Conservation (phyloP, 1,284 basidiomycete genomes). For the Cutaneotrichosporon mucoides region DNA sequence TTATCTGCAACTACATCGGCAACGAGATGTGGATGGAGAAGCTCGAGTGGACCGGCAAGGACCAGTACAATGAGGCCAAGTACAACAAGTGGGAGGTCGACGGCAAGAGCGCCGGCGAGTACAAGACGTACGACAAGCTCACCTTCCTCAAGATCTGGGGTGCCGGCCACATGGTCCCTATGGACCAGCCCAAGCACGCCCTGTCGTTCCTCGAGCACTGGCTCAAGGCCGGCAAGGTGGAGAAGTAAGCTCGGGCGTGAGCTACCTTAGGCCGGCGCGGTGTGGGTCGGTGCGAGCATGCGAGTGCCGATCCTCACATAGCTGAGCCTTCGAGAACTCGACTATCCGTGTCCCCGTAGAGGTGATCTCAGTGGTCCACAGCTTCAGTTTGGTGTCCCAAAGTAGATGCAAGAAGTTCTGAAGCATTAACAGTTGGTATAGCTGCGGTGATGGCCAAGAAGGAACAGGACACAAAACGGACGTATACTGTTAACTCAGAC, state of each 20-base stretch:
- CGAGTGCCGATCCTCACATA: too few species aligned
- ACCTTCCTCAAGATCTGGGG: constrained; percentile 49
- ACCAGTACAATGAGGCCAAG: constrained; percentile 51
- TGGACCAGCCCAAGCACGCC: constrained; percentile 49
- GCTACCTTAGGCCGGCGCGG: too few species aligned
- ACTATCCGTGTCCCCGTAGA: too few species aligned
- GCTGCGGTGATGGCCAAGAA: too few species aligned
- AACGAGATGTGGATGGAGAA: constrained; percentile 62
- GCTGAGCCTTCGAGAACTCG: too few species aligned
- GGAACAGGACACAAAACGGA: too few species aligned
- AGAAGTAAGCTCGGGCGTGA: not conserved
- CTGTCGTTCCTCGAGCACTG: constrained; percentile 47
- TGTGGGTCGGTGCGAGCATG: too few species aligned
- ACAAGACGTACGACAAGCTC: constrained; percentile 58
- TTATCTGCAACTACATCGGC: constrained; percentile 64
- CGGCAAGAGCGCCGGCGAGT: constrained; percentile 54
- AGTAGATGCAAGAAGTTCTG: too few species aligned
- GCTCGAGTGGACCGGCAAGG: constrained; percentile 63
- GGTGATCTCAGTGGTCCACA: too few species aligned
- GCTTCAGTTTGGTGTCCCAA: too few species aligned
- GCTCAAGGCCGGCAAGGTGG: constrained; percentile 30
- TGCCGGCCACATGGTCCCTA: constrained; percentile 50
- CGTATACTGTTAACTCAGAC: too few species aligned
- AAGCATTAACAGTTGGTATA: too few species aligned
- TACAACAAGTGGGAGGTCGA: constrained; percentile 54